Base-by-base conservation (phyloP, 2,329 filamentous ascomycete genomes). In the Amphichorda felina region DNA sequence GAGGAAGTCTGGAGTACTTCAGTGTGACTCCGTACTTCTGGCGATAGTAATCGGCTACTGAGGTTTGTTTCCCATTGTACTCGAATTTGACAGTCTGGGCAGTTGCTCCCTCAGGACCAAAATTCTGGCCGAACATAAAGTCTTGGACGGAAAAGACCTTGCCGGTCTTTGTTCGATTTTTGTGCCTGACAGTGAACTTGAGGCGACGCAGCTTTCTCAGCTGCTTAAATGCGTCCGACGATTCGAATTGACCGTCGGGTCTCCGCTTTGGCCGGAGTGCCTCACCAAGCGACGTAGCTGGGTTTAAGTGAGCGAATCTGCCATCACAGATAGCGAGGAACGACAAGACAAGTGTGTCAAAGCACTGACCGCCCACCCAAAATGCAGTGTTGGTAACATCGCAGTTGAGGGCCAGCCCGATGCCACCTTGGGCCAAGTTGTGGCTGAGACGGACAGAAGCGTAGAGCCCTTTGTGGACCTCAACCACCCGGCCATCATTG, bases 381-480 rank as follows among this genome's bases (percentile, higher is more conserved):
- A 98, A 98, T 10, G 82, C 83, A 1, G 85, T 83, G 51, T 96
- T 94, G 38, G 88, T 81, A 21, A 94, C 82, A 49, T 98, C 89
- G 9, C 94, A 76, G 46, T 95, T 96, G 51, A 98, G 63, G 0
- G 82, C 75, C 5, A 96, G 66, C 8, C 74, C 75, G 18, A 73
- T 70, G 22, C 72, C 68, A 2, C 63, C 58, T 50, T 70, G 50
- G n/a, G 40, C 25, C 13, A 53, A 22, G 40, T 53, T 54, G 55
- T 84, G 69, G 32, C 79, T 81, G 16, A 89, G 70, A 29, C 87
- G 76, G 35, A 95, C 78, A 0, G 88, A 87, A 8, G 86, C 77
- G 48, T 94, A 96, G 4, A 87, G 80, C 21, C 91, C 91, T 53
- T 94, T 94, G 62, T 85, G 79, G 1, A 86, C 85, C 49, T 87